A percentile compares a stretch with the other conserved stretches of the same genome.
phyloP scores from a whole-genome alignment of 2,329 filamentous ascomycete species.

The Talaromyces rugulosus region DNA sequence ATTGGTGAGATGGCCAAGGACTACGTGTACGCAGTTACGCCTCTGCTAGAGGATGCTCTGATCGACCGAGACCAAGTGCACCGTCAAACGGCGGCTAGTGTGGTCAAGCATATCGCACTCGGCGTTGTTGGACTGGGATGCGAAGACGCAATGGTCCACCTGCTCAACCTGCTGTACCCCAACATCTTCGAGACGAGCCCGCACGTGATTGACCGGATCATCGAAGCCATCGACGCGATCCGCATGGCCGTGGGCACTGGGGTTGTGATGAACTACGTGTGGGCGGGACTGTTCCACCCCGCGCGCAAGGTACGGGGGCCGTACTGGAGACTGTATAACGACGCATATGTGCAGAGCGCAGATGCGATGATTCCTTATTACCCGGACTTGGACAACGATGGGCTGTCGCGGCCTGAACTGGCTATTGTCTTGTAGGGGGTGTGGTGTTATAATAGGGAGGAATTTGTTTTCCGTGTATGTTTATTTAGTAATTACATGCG shows the following conservation, averaged over 20 bases:
- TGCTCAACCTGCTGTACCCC: conserved; percentile 92
- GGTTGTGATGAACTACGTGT: conserved; percentile 94
- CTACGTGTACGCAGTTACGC: conserved; percentile 97
- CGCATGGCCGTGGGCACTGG: conserved; percentile 90
- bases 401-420: conserved; percentile 73
- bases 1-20: conserved; percentile 99
- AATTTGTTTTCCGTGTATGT: conserved; percentile 7
- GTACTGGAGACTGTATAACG: conserved; percentile 96
- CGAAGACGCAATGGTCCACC: conserved; percentile 96
- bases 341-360: conserved; percentile 88
- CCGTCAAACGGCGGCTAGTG: conserved; percentile 89
- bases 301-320: conserved; percentile 90
- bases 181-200: conserved; percentile 98
- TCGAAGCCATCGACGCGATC: conserved; percentile 95
- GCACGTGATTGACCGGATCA: conserved; percentile 96
- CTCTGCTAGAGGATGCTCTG: conserved; percentile 89
- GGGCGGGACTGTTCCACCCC: conserved; percentile 95
- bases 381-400: conserved; percentile 77
- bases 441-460: not conserved
- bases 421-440: conserved; percentile 73
- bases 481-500: conserved; percentile 4
- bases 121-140: conserved; percentile 97
- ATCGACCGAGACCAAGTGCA: conserved; percentile 98
- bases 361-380: conserved; percentile 98
- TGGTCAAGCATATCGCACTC: conserved; percentile 96